phyloP scores from a whole-genome alignment of 192 early-diverging fungal species.

The Coemansia sp. region DNA sequence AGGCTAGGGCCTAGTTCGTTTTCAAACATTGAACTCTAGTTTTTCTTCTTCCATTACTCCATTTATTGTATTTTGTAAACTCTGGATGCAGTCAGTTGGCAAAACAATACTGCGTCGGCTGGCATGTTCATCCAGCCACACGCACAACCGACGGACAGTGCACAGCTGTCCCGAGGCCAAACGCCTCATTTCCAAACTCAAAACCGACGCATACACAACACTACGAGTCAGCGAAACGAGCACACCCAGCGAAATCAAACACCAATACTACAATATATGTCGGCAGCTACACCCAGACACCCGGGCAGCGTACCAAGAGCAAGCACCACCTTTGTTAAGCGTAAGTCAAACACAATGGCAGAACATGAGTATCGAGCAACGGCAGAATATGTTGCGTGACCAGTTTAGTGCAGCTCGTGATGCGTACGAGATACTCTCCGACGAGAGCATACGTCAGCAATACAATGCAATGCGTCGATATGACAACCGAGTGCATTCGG shows the following conservation, averaged over 20 bases:
- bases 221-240: slow-evolving; percentile 20
- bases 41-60: not conserved
- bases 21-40: not conserved
- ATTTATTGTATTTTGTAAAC: not conserved
- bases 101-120: not conserved
- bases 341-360: slow-evolving; percentile 15
- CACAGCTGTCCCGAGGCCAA: slow-evolving; percentile 15
- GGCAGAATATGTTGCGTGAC: slow-evolving; percentile 15
- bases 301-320: not conserved
- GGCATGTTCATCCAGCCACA: not conserved
- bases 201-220: slow-evolving; percentile 20
- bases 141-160: not conserved
- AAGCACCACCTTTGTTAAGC: not conserved
- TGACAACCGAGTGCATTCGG: not conserved
- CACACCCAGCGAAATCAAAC: slow-evolving; percentile 25
- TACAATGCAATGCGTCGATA: slow-evolving; percentile 11
- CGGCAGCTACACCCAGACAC: slow-evolving; percentile 43
- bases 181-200: slow-evolving; percentile 16
- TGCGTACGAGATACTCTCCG: slow-evolving; percentile 34
- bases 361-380: slow-evolving; percentile 5
- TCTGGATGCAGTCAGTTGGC: not conserved
- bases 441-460: slow-evolving; percentile 9
- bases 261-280: slow-evolving; percentile 39
- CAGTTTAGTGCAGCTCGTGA: slow-evolving; percentile 19
- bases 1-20: not conserved